Evolutionary conservation across 768 basidiomycete species (phyloP), one percentile per base, ranked within the genome.

Genomic region (Boletus insuetus): DNA sequence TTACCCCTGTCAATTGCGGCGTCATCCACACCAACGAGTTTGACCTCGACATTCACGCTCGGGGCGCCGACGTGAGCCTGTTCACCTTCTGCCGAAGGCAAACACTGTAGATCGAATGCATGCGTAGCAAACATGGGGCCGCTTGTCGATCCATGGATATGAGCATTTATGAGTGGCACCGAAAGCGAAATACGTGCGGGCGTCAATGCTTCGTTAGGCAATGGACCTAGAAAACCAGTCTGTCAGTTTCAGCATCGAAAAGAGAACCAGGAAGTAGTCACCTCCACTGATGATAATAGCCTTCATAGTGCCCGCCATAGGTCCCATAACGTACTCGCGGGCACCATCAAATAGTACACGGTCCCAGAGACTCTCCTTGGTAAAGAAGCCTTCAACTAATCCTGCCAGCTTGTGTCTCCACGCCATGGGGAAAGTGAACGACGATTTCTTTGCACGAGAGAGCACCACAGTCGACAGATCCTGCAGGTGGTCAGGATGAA

Each of bases 351-450:
- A 89, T 29, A 92, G 81, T 12, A 87, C 72, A 49, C 86, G 80
- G 67, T 97, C 94, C 87, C 91, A 93, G n/a, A 92, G 68, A 54
- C 88, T 87, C 54, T 88, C 85, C 64, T 86, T 86, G 16, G 82
- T 85, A 39, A 93, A 59, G 60, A 85, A 89, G 6, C 94, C 94
- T 53, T 91, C 87, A 0, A 71, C 65, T 5, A 94, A 70, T 4
- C 78, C 81, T 0, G 85, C 77, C 17, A 84, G 57, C 68, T 96
- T 96, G 71, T 94, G 94, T 32, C 89, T 79, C 78, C 83, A 84
- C 2, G 85, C 90, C 48, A 94, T 67, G 6, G 81, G 68, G 64
- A 81, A 86, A 17, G 87, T 59, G 16, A 85, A 56, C 53, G 75
- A 77, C 3, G 78, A 82, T 57, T 75, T 80, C 49, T 78, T 78